These are phyloP conservation scores for Fusarium scirpi DNA, from an alignment of 2,329 filamentous ascomycete species.

Conservation along the genomic window DNA sequence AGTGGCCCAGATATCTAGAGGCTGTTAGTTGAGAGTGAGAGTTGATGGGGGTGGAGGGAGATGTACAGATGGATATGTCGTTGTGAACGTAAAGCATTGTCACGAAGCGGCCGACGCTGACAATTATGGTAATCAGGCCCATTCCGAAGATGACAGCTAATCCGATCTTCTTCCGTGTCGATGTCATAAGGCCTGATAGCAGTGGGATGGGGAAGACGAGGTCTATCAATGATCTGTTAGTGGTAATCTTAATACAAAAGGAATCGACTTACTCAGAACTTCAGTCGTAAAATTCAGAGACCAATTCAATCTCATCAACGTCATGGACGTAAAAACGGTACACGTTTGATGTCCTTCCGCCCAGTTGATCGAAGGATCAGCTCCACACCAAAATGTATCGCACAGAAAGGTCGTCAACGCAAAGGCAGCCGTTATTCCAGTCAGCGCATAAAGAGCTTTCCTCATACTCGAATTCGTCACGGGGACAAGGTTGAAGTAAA, in stretches of 20 bases:
- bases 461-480: background rate
- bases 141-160: conserved; percentile 1
- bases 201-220: background rate
- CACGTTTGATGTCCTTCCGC: background rate
- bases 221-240: background rate
- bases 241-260: rapidly evolving
- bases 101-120: conserved; percentile 2
- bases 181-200: background rate
- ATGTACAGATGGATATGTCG: conserved; percentile 4
- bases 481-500: background rate
- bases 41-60: rapidly evolving
- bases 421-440: background rate
- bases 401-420: background rate
- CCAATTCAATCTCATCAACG: conserved; percentile 1
- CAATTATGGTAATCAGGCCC: background rate
- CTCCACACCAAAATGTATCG: conserved; percentile 9
- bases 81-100: conserved; percentile 7
- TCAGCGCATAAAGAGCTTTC: background rate
- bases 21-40: background rate
- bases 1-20: conserved; percentile 11
- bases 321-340: background rate
- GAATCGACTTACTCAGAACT: background rate
- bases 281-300: conserved; percentile 1
- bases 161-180: background rate
- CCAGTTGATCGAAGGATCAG: conserved; percentile 12